These are phyloP conservation scores for Hypoxylon sp. DNA, from an alignment of 2,329 filamentous ascomycete species.

Conservation along the genomic window DNA sequence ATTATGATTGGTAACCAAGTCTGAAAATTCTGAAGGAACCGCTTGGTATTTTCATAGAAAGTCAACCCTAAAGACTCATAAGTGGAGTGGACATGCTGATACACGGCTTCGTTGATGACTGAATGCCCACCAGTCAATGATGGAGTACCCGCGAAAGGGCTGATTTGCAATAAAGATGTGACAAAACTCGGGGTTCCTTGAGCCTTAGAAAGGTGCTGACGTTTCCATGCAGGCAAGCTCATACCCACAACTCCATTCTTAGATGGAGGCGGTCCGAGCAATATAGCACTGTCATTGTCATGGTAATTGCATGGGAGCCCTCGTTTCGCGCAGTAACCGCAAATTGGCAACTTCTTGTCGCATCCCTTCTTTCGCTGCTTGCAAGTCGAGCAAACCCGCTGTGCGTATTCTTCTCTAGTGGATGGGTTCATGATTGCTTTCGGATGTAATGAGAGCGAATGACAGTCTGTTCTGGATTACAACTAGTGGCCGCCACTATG, in stretches of 20 bases:
- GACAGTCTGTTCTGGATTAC: background rate
- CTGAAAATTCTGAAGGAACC: background rate
- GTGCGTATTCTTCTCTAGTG: background rate
- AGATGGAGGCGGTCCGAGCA: background rate
- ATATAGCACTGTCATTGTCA: background rate
- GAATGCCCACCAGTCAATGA: background rate
- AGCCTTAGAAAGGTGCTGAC: background rate
- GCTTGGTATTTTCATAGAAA: background rate
- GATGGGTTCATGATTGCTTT: background rate
- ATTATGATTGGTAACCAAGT: background rate
- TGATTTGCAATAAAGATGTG: background rate
- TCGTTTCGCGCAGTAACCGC: constrained; percentile 2
- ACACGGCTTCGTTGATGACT: background rate
- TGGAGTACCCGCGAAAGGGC: background rate
- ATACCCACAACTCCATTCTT: background rate
- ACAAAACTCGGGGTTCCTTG: background rate
- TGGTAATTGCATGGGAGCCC: background rate
- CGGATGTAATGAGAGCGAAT: background rate
- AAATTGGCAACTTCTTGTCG: constrained; percentile 5
- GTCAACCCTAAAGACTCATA: background rate
- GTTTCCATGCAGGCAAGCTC: background rate
- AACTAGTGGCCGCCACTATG: background rate
- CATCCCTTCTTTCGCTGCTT: background rate
- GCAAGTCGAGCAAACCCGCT: constrained; percentile 1
- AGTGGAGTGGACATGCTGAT: background rate